phyloP scores from a whole-genome alignment of 2,329 filamentous ascomycete genomes.

The Aspergillus sp. region DNA sequence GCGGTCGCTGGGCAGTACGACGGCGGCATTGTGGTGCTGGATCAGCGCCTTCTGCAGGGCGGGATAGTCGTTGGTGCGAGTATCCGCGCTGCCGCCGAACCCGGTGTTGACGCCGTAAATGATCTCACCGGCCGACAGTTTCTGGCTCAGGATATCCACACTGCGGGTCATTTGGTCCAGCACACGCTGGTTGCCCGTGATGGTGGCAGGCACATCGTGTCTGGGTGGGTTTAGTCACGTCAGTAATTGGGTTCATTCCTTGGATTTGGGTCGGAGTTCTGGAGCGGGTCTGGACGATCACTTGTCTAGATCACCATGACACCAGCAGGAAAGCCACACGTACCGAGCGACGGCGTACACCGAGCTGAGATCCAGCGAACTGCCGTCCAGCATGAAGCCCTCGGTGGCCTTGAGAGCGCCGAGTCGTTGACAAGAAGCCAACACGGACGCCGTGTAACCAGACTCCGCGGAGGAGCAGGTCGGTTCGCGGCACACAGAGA shows the following conservation, averaged over 20 bases:
- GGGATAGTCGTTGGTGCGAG: constrained; percentile 50
- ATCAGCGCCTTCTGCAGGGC: constrained; percentile 48
- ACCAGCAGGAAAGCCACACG: background rate
- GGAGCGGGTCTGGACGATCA: background rate
- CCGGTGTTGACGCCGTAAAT: constrained; percentile 61
- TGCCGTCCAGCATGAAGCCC: constrained; percentile 7
- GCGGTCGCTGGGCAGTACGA: constrained; percentile 38
- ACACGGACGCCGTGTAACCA: background rate
- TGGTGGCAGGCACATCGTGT: background rate
- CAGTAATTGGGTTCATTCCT: too few species aligned
- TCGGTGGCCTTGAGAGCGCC: background rate
- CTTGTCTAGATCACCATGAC: background rate
- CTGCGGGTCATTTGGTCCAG: constrained; percentile 12
- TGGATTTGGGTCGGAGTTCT: too few species aligned
- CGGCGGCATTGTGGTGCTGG: constrained; percentile 47
- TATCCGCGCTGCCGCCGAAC: constrained; percentile 66
- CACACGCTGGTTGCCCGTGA: background rate
- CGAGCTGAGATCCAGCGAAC: constrained; percentile 8
- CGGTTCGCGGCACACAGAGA: background rate
- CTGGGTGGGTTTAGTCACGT: background rate
- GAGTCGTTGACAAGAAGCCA: background rate
- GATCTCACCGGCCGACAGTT: constrained; percentile 11
- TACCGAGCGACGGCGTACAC: constrained; percentile 12
- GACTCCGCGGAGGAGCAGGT: background rate
- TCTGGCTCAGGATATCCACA: constrained; percentile 12